Evolutionary conservation across 176 grass and related monocot genomes (phyloP), one percentile per base, ranked within the genome.

Genomic region (Rhynchospora tenuis): DNA sequence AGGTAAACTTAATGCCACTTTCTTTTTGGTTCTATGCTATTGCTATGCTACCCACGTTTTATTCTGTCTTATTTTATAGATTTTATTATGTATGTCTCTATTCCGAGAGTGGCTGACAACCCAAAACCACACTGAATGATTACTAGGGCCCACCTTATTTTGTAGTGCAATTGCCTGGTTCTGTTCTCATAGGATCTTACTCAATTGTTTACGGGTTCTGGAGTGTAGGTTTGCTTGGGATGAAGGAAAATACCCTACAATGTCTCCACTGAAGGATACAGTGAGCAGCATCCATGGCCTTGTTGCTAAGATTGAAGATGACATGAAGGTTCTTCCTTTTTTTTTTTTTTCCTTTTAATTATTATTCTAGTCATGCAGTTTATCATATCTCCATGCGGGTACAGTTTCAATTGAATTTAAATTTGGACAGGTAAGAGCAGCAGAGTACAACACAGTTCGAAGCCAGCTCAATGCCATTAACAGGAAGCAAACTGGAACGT

Each of bases 401-500:
- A 73, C n/a, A 9, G 23, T 31, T 77, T 16, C 13, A 16, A 83
- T 54, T n/a, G 23, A 63, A 26, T 3, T 13, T 5, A 73, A 28
- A 31, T 16, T 80, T 50, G 78, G 76, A 55, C 86, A 99, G 96
- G 89, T 95, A 50, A 86, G 96, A 68, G 84, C 73, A 83, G 86
- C 96, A 0, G 96, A 99, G 27, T 99, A 99, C 57, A 95, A 88
- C 70, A 99, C 92, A 89, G 86, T 99, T 28, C 94, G 93, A 83
- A 91, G 96, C 87, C 96, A 99, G 83, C 96, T 99, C 73, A 95
- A 91, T 63, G 86, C 89, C 26, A 99, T 99, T 68, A 99, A 93
- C 78, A 90, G 96, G 85, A 99, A 99, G 89, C 96, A 99, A 93
- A 95, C 79, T 85, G 96, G 96, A 83, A 95, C 93, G 96, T 99